Evolutionary conservation across 495 filamentous ascomycete species (phyloP).

Genomic region (Podospora pseudocomata): DNA sequence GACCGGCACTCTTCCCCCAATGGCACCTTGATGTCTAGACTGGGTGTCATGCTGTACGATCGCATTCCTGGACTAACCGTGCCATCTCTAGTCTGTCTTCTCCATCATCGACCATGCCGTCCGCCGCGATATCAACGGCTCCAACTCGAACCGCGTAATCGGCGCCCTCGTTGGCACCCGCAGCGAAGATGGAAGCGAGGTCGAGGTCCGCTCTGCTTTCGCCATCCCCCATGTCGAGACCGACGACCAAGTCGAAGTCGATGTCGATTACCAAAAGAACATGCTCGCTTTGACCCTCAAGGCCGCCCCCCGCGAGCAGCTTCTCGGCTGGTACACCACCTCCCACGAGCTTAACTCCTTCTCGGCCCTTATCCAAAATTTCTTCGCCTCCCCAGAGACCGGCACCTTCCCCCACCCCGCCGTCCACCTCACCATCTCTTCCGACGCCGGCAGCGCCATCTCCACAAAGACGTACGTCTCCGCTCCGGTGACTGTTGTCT

Average conservation of each 20-base stretch:
- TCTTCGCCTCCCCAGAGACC: conserved; percentile 94
- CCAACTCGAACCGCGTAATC: conserved; percentile 90
- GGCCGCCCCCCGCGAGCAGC: conserved; percentile 87
- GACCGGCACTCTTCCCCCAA: not conserved
- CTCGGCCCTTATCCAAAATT: conserved; percentile 97
- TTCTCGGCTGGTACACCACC: conserved; percentile 98
- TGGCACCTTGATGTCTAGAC: conserved; percentile 15
- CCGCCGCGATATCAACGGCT: conserved; percentile 81
- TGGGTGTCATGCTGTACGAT: not conserved
- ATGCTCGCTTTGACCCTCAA: conserved; percentile 93
- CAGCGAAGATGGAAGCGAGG: conserved; percentile 92
- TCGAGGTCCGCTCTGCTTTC: conserved; percentile 91
- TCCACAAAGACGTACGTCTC: conserved; percentile 89
- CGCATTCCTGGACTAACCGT: conserved; percentile 7
- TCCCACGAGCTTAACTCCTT: conserved; percentile 94
- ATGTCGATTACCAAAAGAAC: conserved; percentile 99
- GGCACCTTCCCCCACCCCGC: conserved; percentile 95
- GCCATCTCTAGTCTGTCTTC: conserved; percentile 70
- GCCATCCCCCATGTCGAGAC: conserved; percentile 98
- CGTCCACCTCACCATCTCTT: conserved; percentile 91
- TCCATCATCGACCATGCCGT: conserved; percentile 95
- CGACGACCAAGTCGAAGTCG: conserved; percentile 96
- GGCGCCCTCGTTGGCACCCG: conserved; percentile 89
- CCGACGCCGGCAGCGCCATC: conserved; percentile 77
- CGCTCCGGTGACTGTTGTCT: conserved; percentile 88